Evolutionary conservation across 1,284 basidiomycete species (phyloP).

Genomic region (Stygiomarasmius scandens): DNA sequence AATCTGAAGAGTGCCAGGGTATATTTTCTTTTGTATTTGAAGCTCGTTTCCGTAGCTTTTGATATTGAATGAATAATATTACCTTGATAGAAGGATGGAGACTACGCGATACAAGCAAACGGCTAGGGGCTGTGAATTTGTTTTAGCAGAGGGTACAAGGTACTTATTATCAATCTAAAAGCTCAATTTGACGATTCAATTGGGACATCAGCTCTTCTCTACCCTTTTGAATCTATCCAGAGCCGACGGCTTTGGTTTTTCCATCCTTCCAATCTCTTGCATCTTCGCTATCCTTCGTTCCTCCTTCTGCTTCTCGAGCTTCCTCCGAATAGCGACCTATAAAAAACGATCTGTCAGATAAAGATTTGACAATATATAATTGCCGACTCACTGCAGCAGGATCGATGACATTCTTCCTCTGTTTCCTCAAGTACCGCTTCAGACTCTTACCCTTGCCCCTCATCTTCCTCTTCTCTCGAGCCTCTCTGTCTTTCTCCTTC

Average conservation of each 20-base stretch:
- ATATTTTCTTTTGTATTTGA: too few relatives aligned
- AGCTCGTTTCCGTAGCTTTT: too few relatives aligned
- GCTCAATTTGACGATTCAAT: too few relatives aligned
- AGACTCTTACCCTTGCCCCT: slow-evolving; percentile 83
- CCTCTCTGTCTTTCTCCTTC: slow-evolving; percentile 42
- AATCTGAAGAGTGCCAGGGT: slow-evolving; percentile 2
- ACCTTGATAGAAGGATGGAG: too few relatives aligned
- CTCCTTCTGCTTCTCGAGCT: slow-evolving; percentile 66
- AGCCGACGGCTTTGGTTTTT: slow-evolving; percentile 56
- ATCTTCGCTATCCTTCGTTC: slow-evolving; percentile 48
- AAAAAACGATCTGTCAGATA: neutral
- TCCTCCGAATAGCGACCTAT: slow-evolving; percentile 69
- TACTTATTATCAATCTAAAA: too few relatives aligned
- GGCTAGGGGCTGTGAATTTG: too few relatives aligned
- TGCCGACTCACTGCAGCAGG: slow-evolving; percentile 68
- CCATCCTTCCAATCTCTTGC: slow-evolving; percentile 42
- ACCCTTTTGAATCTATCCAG: slow-evolving; percentile 62
- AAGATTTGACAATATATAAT: slow-evolving; percentile 23
- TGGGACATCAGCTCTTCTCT: slow-evolving; percentile 4
- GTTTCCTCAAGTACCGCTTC: slow-evolving; percentile 84
- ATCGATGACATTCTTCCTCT: slow-evolving; percentile 92
- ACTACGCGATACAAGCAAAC: too few relatives aligned
- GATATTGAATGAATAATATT: too few relatives aligned
- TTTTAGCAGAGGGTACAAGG: too few relatives aligned
- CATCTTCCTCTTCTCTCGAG: slow-evolving; percentile 81